Percentiles rank a stretch among this genome's conserved stretches.
phyloP scores from a whole-genome alignment of 805 yeast species.

The Tanozyma kutaoensis region DNA sequence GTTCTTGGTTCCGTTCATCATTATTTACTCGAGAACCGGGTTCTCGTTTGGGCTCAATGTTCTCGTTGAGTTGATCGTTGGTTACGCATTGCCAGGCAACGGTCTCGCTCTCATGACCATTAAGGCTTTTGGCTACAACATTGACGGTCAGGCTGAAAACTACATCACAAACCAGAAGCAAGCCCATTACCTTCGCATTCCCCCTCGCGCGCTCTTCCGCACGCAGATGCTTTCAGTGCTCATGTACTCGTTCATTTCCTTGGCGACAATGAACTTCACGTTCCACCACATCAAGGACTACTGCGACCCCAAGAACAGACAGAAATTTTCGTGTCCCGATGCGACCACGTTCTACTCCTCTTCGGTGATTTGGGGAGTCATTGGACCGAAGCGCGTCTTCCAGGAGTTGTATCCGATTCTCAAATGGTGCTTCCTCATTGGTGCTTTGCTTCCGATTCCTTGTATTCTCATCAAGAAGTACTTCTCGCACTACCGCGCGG shows the following conservation, averaged over 20 bases:
- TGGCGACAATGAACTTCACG: not conserved
- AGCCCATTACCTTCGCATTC: slow-evolving; percentile 18
- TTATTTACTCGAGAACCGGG: slow-evolving; percentile 17
- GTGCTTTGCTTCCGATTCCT: not conserved
- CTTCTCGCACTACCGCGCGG: not conserved
- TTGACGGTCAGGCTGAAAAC: not conserved
- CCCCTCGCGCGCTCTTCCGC: slow-evolving; percentile 47
- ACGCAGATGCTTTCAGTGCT: slow-evolving; percentile 12
- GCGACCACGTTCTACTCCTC: slow-evolving; percentile 30
- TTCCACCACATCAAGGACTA: not conserved
- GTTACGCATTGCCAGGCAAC: slow-evolving; percentile 12
- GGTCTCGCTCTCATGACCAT: no score
- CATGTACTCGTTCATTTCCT: slow-evolving; percentile 4
- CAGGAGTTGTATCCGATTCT: slow-evolving; percentile 19
- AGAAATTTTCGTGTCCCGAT: not conserved
- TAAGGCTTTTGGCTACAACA: not conserved
- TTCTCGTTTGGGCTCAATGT: slow-evolving; percentile 20
- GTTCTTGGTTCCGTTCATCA: slow-evolving; percentile 18
- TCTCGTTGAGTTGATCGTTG: slow-evolving; percentile 22
- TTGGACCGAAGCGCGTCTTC: slow-evolving; percentile 33
- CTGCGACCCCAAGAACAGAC: not conserved
- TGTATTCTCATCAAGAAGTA: not conserved
- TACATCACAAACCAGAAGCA: not conserved
- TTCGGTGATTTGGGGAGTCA: slow-evolving; percentile 51
- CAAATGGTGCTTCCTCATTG: slow-evolving; percentile 18